Evolutionary conservation across 1,284 basidiomycete genomes (phyloP).

Genomic region (Chalciporus sp.): DNA sequence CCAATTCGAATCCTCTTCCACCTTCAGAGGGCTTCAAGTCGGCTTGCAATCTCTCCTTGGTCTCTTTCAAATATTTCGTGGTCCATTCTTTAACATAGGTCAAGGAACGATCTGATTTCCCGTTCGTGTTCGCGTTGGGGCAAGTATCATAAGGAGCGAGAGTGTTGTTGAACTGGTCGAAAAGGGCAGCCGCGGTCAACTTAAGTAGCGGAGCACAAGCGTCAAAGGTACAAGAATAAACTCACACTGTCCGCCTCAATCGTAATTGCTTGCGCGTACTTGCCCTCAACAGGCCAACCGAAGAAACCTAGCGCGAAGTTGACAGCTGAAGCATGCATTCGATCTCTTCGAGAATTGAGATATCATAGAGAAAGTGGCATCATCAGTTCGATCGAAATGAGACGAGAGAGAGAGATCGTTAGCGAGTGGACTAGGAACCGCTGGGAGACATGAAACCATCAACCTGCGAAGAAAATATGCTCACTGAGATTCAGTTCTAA

Average conservation of each 20-base stretch:
- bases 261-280: conserved; percentile 82
- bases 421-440: background rate
- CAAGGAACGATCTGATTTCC: conserved; percentile 58
- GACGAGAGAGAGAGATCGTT: background rate
- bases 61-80: conserved; percentile 68
- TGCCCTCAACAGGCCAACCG: conserved; percentile 75
- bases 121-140: conserved; percentile 53
- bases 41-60: conserved; percentile 64
- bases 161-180: conserved; percentile 32
- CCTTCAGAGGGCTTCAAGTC: conserved; percentile 36
- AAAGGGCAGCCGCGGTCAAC: background rate
- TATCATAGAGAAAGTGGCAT: background rate
- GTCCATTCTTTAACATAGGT: conserved; percentile 68
- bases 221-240: background rate
- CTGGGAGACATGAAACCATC: background rate
- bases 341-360: conserved; percentile 50
- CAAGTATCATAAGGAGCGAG: conserved; percentile 39
- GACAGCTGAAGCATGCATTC: conserved; percentile 80
- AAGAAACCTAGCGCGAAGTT: conserved; percentile 91
- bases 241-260: conserved; percentile 69
- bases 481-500: conserved; percentile 86
- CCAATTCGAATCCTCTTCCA: conserved; percentile 67
- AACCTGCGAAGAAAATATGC: conserved; percentile 21
- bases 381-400: background rate
- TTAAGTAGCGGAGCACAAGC: background rate